Base-by-base conservation (phyloP, 2,329 filamentous ascomycete genomes). In the Drechslerella dactyloides region DNA sequence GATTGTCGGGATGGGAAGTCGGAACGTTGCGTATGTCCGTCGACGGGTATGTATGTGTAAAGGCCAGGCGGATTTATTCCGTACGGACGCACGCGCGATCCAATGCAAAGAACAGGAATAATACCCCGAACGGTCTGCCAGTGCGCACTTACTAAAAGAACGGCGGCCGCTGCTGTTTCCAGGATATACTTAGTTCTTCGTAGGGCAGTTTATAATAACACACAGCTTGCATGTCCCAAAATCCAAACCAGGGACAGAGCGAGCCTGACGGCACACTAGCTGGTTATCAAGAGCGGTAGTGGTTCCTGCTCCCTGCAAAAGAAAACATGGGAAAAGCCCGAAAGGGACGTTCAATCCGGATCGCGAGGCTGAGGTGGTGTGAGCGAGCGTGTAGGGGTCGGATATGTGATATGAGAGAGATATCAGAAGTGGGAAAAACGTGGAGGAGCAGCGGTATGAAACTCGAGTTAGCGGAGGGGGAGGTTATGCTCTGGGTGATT, bases 281-380 rank as follows among this genome's bases (percentile, higher is more conserved):
- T n/a, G 15, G 13, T 21, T 69, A 63, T 59, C 42, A 46, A 57
- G 35, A 19, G 37, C 7, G 13, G 19, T 57, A 30, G 17, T 21
- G 33, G 33, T 56, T 52, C 30, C 10, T 57, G 19, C 59, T 44
- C 23, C 24, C 17, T 37, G 51, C 33, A 58, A 63, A 60, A 60
- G 48, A 70, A 65, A 72, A 60, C 40, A 72, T 72, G 60, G 19
- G 40, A 48, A 40, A 54, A 54, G 44, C 44, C 44, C 44, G 44
- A 48, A 48, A 48, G 44, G 60, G 54, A 61, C 68, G 68, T 65
- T 65, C 64, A 55, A 70, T 54, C 59, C 40, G 52, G 54, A 72
- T 61, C 68, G 60, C 60, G 68, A 72, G 66, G 66, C 66, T 70
- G 59, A 72, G 51, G 52, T 30, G 33, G 44, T 55, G 52, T 46